A percentile compares a stretch with the other conserved stretches of the same genome.
Conservation (phyloP, 169 alveolate genomes). For the Plasmodium cynomolgi region DNA sequence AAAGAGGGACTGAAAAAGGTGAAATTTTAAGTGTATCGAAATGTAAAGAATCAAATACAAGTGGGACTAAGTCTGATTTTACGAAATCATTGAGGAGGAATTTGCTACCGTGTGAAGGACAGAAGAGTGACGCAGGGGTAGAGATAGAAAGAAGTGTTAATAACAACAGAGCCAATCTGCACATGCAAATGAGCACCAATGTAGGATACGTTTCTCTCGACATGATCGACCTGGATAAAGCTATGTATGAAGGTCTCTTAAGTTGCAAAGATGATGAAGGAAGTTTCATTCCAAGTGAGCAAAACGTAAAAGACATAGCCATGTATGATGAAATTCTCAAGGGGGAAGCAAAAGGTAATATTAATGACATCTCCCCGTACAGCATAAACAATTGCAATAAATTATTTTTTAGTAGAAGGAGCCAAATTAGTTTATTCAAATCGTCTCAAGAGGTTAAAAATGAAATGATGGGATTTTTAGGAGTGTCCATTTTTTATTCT, state of each 20-base stretch:
- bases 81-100: neutral
- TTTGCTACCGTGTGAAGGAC: neutral
- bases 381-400: neutral
- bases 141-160: neutral
- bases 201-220: constrained; percentile 39
- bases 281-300: constrained; percentile 39
- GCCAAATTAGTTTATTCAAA: constrained; percentile 15
- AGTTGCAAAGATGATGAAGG: constrained; percentile 48
- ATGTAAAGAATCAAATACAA: neutral
- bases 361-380: neutral
- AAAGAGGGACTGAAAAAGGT: neutral
- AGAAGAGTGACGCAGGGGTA: neutral
- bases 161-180: constrained; percentile 40
- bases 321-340: constrained; percentile 28
- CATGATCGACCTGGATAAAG: constrained; percentile 32
- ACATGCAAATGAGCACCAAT: constrained; percentile 16
- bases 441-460: constrained; percentile 55
- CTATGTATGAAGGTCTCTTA: constrained; percentile 50
- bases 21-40: neutral
- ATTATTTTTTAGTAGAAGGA: neutral
- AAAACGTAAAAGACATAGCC: constrained; percentile 35
- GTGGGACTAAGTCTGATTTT: neutral
- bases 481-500: constrained; percentile 65
- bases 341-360: neutral
- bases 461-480: constrained; percentile 41